Percentiles rank a stretch among this genome's conserved stretches.
phyloP scores from a whole-genome alignment of 1,139 yeast species.

The Kluyveromyces sp. region DNA sequence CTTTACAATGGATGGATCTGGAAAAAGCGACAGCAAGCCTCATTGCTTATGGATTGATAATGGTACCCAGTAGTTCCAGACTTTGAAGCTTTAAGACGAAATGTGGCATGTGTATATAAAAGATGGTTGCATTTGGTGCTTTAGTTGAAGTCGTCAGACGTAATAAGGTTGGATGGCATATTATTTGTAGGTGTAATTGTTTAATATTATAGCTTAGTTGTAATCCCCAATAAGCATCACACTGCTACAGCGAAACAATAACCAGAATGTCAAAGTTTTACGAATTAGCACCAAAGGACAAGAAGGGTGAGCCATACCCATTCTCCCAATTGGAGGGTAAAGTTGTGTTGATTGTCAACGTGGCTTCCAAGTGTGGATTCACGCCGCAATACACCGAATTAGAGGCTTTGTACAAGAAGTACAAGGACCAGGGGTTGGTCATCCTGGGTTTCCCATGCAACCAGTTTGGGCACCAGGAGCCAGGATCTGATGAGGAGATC shows the following conservation, averaged over 20 bases:
- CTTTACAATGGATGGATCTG: too few relatives aligned
- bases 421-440: slow-evolving; percentile 65
- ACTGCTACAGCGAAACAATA: background rate
- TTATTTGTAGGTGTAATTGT: too few relatives aligned
- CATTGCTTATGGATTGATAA: too few relatives aligned
- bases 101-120: too few relatives aligned
- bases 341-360: slow-evolving; percentile 84
- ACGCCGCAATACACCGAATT: slow-evolving; percentile 82
- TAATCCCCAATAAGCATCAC: background rate
- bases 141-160: too few relatives aligned
- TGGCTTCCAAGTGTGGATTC: slow-evolving; percentile 87
- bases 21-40: too few relatives aligned
- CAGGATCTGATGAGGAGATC: slow-evolving; percentile 61
- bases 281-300: slow-evolving; percentile 51
- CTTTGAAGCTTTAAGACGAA: too few relatives aligned
- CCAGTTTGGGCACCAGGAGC: slow-evolving; percentile 89
- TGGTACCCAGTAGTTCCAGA: too few relatives aligned
- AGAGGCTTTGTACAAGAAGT: slow-evolving; percentile 74
- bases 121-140: too few relatives aligned
- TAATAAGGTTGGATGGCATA: too few relatives aligned
- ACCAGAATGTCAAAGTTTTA: slow-evolving; percentile 40
- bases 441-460: slow-evolving; percentile 90
- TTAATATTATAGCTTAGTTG: too few relatives aligned
- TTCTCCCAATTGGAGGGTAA: slow-evolving; percentile 74
- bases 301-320: slow-evolving; percentile 55